Evolutionary conservation across 73 alveolate species (phyloP), one percentile per base, ranked within the genome.

Genomic region (Paramecium biaurelia): DNA sequence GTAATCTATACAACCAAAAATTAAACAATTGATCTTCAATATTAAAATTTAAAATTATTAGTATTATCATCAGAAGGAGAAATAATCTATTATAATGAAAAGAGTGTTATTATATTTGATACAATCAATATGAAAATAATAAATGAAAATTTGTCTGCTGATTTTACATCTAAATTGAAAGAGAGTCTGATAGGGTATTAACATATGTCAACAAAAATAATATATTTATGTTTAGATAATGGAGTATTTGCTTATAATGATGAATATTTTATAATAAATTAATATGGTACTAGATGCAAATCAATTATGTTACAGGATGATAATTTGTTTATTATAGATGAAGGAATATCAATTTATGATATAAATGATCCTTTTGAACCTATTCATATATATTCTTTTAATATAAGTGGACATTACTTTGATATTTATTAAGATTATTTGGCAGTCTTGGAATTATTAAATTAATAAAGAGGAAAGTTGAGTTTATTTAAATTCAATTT

Each of bases 41-140:
- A 79, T 21, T 43, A 26, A 7, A 79, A 79, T 43, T 24, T 79
- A 21, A 42, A 79, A 7, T 79, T 7, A 10, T 79, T 79, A 21
- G 63, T 79, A 21, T 30, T 79, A 7, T 7, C 45, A 14, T 41
- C 70, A 5, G 56, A 24, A 23, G 90, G 90, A 10, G 2, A 37
- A 10, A 43, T 79, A 8, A 43, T 79, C 4, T 79, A 43, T 42
- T 79, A 79, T 79, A 79, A 79, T 79, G 90, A 79, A 10, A 23
- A 43, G 12, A 12, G 23, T 42, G 23, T 43, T 12, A 79, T 8
- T 42, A 18, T 45, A 15, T 79, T 43, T 43, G 90, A 79, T 79
- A 79, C 90, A 20, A 23, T 79, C 18, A 24, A 43, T 30, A 43
- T 30, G 72, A 79, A 23, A 79, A 43, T 45, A 23, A 43, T 41